phyloP scores from a whole-genome alignment of 345 rosid genomes.

The Capsella bursapastoris region DNA sequence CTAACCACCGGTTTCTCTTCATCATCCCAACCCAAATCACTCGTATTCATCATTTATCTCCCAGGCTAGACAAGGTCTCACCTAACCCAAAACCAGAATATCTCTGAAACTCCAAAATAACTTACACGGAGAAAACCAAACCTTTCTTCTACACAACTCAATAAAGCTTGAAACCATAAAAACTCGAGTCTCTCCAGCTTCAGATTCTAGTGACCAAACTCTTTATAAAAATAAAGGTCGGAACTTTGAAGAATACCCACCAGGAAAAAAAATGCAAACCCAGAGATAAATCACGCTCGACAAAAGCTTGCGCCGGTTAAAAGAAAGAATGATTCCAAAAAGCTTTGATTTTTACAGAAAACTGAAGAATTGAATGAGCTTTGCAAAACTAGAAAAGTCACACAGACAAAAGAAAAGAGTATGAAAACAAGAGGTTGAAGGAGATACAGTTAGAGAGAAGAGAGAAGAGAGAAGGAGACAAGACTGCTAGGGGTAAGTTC shows the following conservation, averaged over 20 bases:
- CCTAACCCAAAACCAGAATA: neutral
- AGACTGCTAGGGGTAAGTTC: constrained; percentile 18
- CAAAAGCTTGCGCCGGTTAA: neutral
- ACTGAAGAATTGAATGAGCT: neutral
- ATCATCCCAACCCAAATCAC: constrained; percentile 69
- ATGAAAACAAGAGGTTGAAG: constrained; percentile 32
- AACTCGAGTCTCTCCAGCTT: constrained; percentile 28
- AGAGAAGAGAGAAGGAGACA: constrained; percentile 1
- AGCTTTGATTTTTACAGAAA: constrained; percentile 3
- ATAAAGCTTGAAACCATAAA: constrained; percentile 37
- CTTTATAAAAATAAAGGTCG: neutral
- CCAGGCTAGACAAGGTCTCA: constrained; percentile 24
- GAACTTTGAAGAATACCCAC: constrained; percentile 17
- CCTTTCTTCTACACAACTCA: constrained; percentile 27
- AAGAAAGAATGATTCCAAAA: constrained; percentile 14
- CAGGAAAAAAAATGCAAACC: neutral
- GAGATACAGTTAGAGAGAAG: constrained; percentile 31
- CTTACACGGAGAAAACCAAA: constrained; percentile 10
- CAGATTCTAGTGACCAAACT: neutral
- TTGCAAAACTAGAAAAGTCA: constrained; percentile 2
- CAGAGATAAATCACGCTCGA: constrained; percentile 3
- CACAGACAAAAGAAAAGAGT: constrained; percentile 20
- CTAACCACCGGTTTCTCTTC: constrained; percentile 72
- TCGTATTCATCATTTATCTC: constrained; percentile 63
- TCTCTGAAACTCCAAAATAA: constrained; percentile 4